Conservation (phyloP, 1,284 basidiomycete species). For the Fomitopsis palustris region DNA sequence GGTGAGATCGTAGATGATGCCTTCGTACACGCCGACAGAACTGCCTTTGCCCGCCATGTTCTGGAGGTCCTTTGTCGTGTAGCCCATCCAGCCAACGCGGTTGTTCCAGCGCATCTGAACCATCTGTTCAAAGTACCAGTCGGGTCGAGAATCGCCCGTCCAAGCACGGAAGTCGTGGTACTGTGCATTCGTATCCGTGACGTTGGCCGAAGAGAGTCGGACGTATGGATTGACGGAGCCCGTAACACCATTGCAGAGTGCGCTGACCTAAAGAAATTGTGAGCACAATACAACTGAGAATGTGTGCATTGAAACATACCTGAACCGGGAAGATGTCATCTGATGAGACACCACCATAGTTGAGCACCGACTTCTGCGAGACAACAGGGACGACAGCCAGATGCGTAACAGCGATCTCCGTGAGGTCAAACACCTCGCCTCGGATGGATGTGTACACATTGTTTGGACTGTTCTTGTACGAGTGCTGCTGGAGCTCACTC, state of each 20-base stretch:
- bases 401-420: slow-evolving; percentile 58
- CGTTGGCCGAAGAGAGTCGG: slow-evolving; percentile 76
- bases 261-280: slow-evolving; percentile 64
- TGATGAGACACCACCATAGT: slow-evolving; percentile 80
- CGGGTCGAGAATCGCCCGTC: slow-evolving; percentile 87
- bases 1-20: slow-evolving; percentile 87
- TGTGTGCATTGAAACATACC: slow-evolving; percentile 36
- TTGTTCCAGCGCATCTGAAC: slow-evolving; percentile 85
- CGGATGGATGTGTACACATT: slow-evolving; percentile 83
- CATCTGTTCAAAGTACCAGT: slow-evolving; percentile 98
- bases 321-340: slow-evolving; percentile 93
- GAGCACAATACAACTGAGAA: neutral
- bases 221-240: slow-evolving; percentile 77
- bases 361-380: slow-evolving; percentile 67
- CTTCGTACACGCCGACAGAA: slow-evolving; percentile 80
- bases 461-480: slow-evolving; percentile 57
- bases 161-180: slow-evolving; percentile 96
- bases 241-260: slow-evolving; percentile 85
- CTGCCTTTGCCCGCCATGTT: slow-evolving; percentile 64
- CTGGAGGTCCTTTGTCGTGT: slow-evolving; percentile 76
- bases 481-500: slow-evolving; percentile 75
- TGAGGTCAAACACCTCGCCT: slow-evolving; percentile 91
- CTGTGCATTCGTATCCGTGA: slow-evolving; percentile 73
- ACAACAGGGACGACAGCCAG: slow-evolving; percentile 72
- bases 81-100: slow-evolving; percentile 88